Evolutionary conservation across 2,329 filamentous ascomycete genomes (phyloP), one percentile per base, ranked within the genome.

Genomic region (Trichoderma lentiforme): DNA sequence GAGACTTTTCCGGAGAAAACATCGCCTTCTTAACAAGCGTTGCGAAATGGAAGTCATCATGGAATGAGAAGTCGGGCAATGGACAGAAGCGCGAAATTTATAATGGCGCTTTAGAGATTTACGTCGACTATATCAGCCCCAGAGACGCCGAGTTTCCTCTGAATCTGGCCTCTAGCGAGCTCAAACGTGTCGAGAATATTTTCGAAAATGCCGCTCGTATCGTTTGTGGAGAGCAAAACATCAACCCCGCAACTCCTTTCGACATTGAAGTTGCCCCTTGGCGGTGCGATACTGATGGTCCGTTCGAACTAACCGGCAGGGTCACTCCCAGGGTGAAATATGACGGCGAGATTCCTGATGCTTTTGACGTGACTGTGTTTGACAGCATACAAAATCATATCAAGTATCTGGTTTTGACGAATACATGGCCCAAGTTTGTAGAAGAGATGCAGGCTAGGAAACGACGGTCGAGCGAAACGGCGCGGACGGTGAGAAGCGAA

Each of bases 1-100:
- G 86, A 53, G 90, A 92, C 75, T 92, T 92, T 77, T 92, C 90
- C 0, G 90, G 90, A 15, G 91, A 93, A 78, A 93, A 93, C 77
- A 90, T 92, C 74, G 86, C 89, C 39, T 92, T 92, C 77, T 81
- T 92, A 3, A 88, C 84, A 9, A 82, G 83, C n/a, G 85, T 91
- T 1, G 81, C 84, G 1, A 83, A 85, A 63, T 92, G 88, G 87
- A 89, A 87, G 76, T 74, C 76, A 4, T 78, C 77, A 1, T 74
- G 76, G 75, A 39, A 74, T 70, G 66, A 70, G 4, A 58, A 66
- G 1, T 30, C 70, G 0, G 53, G 26, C 14, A 36, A 53, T 32
- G 34, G 60, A 11, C 60, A 67, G 9, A 56, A 57, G 9, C 14
- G 53, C 1, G 81, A 86, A 36, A 81, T 84, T n/a, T 92, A 88